phyloP scores from a whole-genome alignment of 768 basidiomycete genomes.

The Asterophora lycoperdoides region DNA sequence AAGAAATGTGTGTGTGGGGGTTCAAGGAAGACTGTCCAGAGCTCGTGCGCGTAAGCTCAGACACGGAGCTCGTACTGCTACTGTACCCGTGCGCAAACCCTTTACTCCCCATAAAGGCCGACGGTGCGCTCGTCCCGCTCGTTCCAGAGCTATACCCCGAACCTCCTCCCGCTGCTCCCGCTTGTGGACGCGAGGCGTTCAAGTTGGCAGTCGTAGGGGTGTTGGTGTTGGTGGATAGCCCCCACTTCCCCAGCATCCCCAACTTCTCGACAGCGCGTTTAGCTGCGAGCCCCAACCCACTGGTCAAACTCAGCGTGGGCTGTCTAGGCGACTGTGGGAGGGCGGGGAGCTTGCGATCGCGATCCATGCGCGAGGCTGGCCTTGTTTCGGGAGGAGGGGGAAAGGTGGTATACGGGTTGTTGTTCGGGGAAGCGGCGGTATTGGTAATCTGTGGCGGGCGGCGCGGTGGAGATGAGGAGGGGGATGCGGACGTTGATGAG shows the following conservation, averaged over 20 bases:
- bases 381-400: conserved; percentile 9
- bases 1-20: too few species aligned
- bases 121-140: conserved; percentile 26
- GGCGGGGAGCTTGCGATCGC: conserved; percentile 21
- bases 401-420: conserved; percentile 15
- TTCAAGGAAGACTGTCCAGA: conserved; percentile 15
- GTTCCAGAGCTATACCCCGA: conserved; percentile 11
- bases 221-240: conserved; percentile 12
- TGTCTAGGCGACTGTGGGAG: conserved; percentile 36
- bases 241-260: conserved; percentile 52
- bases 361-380: conserved; percentile 15
- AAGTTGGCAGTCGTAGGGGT: too few species aligned
- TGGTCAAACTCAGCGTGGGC: conserved; percentile 71
- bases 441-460: conserved; percentile 25
- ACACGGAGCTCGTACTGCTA: neutral
- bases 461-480: conserved; percentile 44
- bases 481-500: conserved; percentile 17
- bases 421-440: conserved; percentile 9
- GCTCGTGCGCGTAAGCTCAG: conserved; percentile 12
- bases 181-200: too few species aligned
- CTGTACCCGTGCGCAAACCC: conserved; percentile 10
- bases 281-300: conserved; percentile 67
- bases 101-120: conserved; percentile 24
- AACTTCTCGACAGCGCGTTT: conserved; percentile 77
- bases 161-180: too few species aligned